Percentiles rank a stretch among this genome's conserved stretches.
Conservation (phyloP, 2,329 filamentous ascomycete genomes). For the Didymella segeticola region DNA sequence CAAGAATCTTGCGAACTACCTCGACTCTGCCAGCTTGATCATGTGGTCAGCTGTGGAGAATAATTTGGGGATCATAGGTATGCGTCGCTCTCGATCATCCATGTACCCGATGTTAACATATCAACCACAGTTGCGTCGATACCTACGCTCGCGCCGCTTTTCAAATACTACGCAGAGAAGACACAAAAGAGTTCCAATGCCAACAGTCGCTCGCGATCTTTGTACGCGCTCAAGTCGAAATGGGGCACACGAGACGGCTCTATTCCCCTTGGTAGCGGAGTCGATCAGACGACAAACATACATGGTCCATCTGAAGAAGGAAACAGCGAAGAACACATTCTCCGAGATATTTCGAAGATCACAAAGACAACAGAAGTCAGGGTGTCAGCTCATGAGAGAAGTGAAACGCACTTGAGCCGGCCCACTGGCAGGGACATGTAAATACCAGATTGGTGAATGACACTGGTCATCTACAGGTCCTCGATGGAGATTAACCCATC, state of each 20-base stretch:
- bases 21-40: slow-evolving; percentile 22
- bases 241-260: neutral
- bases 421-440: neutral
- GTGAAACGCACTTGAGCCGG: neutral
- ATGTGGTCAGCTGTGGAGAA: slow-evolving; percentile 28
- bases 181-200: slow-evolving; percentile 18
- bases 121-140: slow-evolving; percentile 12
- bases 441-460: too few relatives aligned
- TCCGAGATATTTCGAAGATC: slow-evolving; percentile 6
- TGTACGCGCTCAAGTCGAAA: slow-evolving; percentile 13
- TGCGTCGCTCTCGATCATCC: neutral
- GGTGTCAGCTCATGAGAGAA: neutral
- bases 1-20: slow-evolving; percentile 22
- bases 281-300: neutral
- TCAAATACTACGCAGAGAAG: slow-evolving; percentile 25
- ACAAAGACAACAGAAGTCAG: slow-evolving; percentile 15
- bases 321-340: slow-evolving; percentile 19
- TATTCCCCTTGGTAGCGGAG: slow-evolving; percentile 8
- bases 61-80: slow-evolving; percentile 23
- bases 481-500: too few relatives aligned
- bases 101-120: neutral
- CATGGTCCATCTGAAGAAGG: neutral
- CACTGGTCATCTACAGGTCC: too few relatives aligned
- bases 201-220: slow-evolving; percentile 9
- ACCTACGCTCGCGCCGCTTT: slow-evolving; percentile 21